phyloP scores from a whole-genome alignment of 495 filamentous ascomycete genomes.

The Aspergillus steynii region DNA sequence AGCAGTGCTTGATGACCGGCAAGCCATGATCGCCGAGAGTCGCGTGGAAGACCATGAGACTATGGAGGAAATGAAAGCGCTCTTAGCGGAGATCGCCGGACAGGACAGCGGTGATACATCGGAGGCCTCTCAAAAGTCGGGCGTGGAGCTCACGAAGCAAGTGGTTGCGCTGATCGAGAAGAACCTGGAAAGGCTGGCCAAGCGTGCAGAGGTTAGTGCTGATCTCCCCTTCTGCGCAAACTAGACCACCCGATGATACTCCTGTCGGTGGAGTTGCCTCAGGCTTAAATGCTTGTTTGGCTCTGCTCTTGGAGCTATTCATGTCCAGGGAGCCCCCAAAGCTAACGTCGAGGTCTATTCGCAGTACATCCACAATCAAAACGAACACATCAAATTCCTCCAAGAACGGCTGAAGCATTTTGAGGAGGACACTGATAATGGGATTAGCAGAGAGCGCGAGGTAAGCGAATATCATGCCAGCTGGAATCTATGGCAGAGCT shows the following conservation, averaged over 20 bases:
- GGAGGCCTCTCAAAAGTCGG: constrained; percentile 38
- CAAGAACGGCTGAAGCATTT: constrained; percentile 55
- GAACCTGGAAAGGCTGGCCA: constrained; percentile 46
- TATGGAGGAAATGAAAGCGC: constrained; percentile 46
- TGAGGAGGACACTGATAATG: constrained; percentile 44
- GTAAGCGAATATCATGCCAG: constrained; percentile 27
- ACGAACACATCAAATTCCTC: constrained; percentile 58
- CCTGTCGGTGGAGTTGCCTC: neutral
- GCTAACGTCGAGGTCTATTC: constrained; percentile 14
- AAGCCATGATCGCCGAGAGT: constrained; percentile 35
- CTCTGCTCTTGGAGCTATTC: no score
- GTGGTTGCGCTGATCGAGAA: constrained; percentile 47
- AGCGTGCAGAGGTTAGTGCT: constrained; percentile 48
- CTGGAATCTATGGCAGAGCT: neutral
- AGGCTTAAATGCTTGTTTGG: no score
- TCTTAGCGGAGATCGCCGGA: constrained; percentile 42
- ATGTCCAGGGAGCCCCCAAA: neutral
- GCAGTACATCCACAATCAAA: constrained; percentile 63
- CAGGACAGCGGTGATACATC: constrained; percentile 33
- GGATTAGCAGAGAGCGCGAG: constrained; percentile 52
- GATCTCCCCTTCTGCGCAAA: neutral
- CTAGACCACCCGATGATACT: neutral
- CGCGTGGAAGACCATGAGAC: constrained; percentile 40
- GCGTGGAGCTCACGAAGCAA: constrained; percentile 43
- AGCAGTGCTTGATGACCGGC: constrained; percentile 42